These are phyloP conservation scores for Neotropicomus parvogracilis DNA, from an alignment of 1,284 basidiomycete species.

Conservation along the genomic window DNA sequence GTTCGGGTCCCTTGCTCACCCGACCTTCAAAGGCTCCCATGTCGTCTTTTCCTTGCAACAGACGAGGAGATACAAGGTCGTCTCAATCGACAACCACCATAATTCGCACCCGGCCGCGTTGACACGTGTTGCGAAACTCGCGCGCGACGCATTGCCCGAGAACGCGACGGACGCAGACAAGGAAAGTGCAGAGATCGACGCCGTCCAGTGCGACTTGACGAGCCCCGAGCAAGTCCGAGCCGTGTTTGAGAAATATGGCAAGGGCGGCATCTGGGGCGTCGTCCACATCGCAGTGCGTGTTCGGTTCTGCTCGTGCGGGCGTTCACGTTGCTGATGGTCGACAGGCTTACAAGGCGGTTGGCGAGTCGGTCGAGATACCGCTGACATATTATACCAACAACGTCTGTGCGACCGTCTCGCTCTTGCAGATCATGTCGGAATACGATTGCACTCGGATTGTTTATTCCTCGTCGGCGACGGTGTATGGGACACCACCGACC, in stretches of 20 bases:
- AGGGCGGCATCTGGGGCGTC: slow-evolving; percentile 96
- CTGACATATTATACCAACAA: slow-evolving; percentile 93
- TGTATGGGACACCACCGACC: slow-evolving; percentile 90
- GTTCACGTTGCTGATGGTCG: background rate
- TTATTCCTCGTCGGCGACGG: slow-evolving; percentile 98
- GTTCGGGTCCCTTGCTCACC: slow-evolving; percentile 11
- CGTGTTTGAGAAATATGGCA: slow-evolving; percentile 82
- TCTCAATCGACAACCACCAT: slow-evolving; percentile 91
- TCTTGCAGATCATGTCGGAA: slow-evolving; percentile 84
- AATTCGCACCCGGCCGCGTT: slow-evolving; percentile 82
- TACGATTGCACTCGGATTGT: slow-evolving; percentile 85
- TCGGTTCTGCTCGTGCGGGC: background rate
- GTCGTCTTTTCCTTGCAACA: slow-evolving; percentile 84
- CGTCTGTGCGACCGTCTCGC: slow-evolving; percentile 78
- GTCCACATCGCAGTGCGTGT: slow-evolving; percentile 86
- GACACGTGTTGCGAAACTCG: slow-evolving; percentile 73
- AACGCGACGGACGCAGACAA: slow-evolving; percentile 63
- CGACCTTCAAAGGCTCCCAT: slow-evolving; percentile 68
- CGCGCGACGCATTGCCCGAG: slow-evolving; percentile 62
- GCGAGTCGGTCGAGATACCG: slow-evolving; percentile 94
- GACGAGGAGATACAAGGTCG: slow-evolving; percentile 85
- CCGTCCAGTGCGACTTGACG: slow-evolving; percentile 73
- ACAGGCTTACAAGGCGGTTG: slow-evolving; percentile 96
- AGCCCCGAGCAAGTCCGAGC: slow-evolving; percentile 64
- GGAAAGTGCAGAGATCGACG: slow-evolving; percentile 68